phyloP scores from a whole-genome alignment of 208 protist species.

The Angomonas deanei region DNA sequence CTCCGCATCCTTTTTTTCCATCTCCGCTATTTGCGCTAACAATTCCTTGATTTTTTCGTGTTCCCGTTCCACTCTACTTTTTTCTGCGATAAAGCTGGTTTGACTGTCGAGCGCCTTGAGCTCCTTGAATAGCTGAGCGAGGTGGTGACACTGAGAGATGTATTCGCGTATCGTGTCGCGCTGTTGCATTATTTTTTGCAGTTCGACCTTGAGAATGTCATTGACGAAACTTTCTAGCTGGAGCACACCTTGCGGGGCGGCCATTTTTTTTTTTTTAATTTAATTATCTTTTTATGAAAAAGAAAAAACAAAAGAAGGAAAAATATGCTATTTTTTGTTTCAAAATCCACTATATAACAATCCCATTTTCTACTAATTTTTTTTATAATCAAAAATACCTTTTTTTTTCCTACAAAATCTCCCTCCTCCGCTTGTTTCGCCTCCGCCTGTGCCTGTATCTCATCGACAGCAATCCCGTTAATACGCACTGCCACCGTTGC shows the following conservation, averaged over 20 bases:
- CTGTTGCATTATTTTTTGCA: slow-evolving; percentile 40
- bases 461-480: background rate
- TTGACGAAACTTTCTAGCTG: slow-evolving; percentile 6
- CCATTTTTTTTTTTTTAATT: slow-evolving; percentile 6
- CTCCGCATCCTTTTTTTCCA: background rate
- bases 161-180: slow-evolving; percentile 46
- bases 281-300: slow-evolving; percentile 8
- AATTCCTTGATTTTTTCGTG: background rate
- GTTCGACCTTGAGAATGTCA: slow-evolving; percentile 13
- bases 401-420: background rate
- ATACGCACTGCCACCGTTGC: background rate
- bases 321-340: slow-evolving; percentile 3
- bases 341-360: no score
- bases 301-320: slow-evolving; percentile 8
- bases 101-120: slow-evolving; percentile 50
- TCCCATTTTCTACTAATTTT: slow-evolving; percentile 3
- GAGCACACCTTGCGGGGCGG: slow-evolving; percentile 1
- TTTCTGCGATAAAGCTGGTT: slow-evolving; percentile 26
- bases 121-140: slow-evolving; percentile 56
- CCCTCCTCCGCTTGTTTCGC: background rate
- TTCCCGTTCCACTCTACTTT: background rate
- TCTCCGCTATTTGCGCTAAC: background rate
- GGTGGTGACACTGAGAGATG: slow-evolving; percentile 61
- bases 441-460: background rate
- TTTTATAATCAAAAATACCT: background rate